Evolutionary conservation across 441 rosid genomes (phyloP), one percentile per base, ranked within the genome.

Genomic region (Lepidium campestre): DNA sequence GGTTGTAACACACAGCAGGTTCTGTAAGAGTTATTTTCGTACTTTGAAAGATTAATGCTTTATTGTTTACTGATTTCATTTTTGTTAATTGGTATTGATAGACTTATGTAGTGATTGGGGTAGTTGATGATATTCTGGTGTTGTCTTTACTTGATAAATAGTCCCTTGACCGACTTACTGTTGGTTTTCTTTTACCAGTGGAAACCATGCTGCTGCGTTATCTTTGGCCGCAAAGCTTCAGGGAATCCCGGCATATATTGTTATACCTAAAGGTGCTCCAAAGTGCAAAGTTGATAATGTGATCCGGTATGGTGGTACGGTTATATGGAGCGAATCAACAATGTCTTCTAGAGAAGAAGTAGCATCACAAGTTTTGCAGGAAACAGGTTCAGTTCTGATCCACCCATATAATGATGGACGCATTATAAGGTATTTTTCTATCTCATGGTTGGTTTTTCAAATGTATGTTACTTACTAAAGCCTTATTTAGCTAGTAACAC

Each of bases 201-300:
- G 98, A 25, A 89, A 89, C 78, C 98, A 92, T 80, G 96, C 98
- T 75, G 98, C 96, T 49, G 97, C 98, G 15, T 82, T 92, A 82
- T 72, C 97, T 36, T 79, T 92, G 82, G 98, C 98, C 72, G 97
- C 98, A 37, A 88, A 84, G 61, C 54, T 81, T 68, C 78, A 85
- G 35, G 88, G 93, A 18, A 84, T 90, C 47, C 88, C 90, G 0
- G 89, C 96, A 8, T 82, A 82, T 63, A 68, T 90, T 48, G 92
- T 90, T 72, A 70, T 92, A 68, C 98, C 97, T 0, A 81, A 84
- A 77, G 85, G 80, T 79, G 98, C 98, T 74, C 97, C 96, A 20
- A 82, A 79, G 48, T 92, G 97, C 80, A 92, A 90, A 82, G 89
- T 86, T 60, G 84, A 86, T 75, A 88, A 92, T 73, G 93, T 92